A percentile compares a stretch with the other conserved stretches of the same genome.
These are phyloP conservation scores for Larix kaempferi DNA, from an alignment of 75 land plant species.

Conservation along the genomic window DNA sequence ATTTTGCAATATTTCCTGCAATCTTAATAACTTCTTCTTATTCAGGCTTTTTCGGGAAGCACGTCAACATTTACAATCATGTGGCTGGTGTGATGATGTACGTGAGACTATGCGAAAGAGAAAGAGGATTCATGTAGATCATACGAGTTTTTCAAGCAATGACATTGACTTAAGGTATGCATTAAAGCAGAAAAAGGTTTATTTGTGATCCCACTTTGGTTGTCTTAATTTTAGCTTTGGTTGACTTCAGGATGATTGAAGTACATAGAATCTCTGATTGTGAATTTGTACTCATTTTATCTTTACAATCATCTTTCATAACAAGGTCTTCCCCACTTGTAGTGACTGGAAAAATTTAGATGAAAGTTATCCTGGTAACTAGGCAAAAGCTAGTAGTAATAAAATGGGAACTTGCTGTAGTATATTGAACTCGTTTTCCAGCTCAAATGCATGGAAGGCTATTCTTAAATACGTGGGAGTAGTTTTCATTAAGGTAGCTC, in stretches of 20 bases:
- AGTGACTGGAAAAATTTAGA: neutral
- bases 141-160: neutral
- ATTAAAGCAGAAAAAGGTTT: neutral
- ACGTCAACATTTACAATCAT: slow-evolving; percentile 23
- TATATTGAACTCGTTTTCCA: neutral
- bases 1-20: neutral
- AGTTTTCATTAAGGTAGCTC: too few species aligned
- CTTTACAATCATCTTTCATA: neutral
- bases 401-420: neutral
- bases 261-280: neutral
- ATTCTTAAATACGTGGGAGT: too few species aligned
- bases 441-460: neutral
- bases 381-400: neutral
- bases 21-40: neutral
- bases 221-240: neutral
- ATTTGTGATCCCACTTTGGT: neutral
- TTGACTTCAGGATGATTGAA: neutral
- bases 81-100: slow-evolving; percentile 54
- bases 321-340: neutral
- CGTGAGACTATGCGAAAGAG: slow-evolving; percentile 32
- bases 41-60: slow-evolving; percentile 46
- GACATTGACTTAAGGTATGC: neutral
- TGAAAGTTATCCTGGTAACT: neutral
- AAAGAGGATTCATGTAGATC: slow-evolving; percentile 33
- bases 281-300: neutral